Conservation (phyloP, 306 rosid genomes). For the Cotoneaster glaucophyllus region DNA sequence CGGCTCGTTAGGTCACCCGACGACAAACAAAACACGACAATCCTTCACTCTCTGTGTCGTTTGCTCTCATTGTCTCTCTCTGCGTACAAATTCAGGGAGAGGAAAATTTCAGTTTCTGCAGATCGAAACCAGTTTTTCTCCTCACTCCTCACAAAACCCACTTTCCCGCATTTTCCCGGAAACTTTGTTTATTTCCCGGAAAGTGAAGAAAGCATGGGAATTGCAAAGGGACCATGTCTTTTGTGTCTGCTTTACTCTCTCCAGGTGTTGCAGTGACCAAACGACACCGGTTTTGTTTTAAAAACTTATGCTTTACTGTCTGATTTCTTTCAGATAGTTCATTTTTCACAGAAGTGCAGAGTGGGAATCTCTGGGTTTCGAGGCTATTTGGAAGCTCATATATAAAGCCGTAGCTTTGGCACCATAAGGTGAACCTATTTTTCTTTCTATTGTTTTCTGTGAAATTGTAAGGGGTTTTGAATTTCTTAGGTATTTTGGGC, state of each 20-base stretch:
- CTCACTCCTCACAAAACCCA: neutral
- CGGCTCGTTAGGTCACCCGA: conserved; percentile 26
- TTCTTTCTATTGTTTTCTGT: conserved; percentile 10
- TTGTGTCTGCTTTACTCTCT: conserved; percentile 44
- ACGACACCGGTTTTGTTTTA: conserved; percentile 25
- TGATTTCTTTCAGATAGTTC: neutral
- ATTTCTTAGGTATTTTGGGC: conserved; percentile 14
- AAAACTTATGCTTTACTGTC: neutral
- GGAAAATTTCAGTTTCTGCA: neutral
- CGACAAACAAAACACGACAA: conserved; percentile 17
- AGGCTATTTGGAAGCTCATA: conserved; percentile 32
- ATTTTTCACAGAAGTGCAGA: conserved; percentile 40
- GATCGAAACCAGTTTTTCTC: conserved; percentile 26
- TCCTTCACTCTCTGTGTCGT: conserved; percentile 5
- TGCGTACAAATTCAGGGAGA: neutral
- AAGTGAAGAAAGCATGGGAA: conserved; percentile 16
- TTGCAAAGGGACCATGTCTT: conserved; percentile 14
- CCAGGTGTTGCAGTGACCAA: conserved; percentile 20
- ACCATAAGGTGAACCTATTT: conserved; percentile 29
- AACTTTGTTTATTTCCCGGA: conserved; percentile 26
- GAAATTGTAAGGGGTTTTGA: conserved; percentile 20
- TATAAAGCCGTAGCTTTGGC: conserved; percentile 46
- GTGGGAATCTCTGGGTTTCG: conserved; percentile 45
- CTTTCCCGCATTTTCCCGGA: conserved; percentile 34
- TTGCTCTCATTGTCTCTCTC: conserved; percentile 11